Evolutionary conservation across 176 grass and related monocot genomes (phyloP), one percentile per base, ranked within the genome.

Genomic region (Eragrostis curvula): DNA sequence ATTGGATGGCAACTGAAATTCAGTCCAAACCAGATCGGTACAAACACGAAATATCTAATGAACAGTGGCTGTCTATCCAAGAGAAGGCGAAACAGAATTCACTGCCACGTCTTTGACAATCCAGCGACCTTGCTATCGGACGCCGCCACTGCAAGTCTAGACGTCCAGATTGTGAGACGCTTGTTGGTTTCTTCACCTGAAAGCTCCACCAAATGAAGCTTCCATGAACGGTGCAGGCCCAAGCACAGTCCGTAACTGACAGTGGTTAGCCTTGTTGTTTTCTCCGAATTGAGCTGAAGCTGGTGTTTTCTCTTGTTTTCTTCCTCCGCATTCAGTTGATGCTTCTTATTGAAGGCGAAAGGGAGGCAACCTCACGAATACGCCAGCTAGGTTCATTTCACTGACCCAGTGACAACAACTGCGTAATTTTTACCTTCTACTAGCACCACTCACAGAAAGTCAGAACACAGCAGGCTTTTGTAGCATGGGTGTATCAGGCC

Each of bases 271-370:
- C 58, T 52, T 77, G 12, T 44, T 68, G 29, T 42, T 52, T 57
- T 1, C 63, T 79, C 58, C 42, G 9, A 17, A 40, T 79, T 32
- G 48, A 48, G 11, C 43, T 79, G 58, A 79, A 49, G 59, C 59
- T 79, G 65, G 24, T 79, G 30, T 51, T 79, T 65, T 53, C 15
- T 17, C 17, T 51, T 51, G 12, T 17, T 51, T 15, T 51, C 32
- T 15, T 18, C 17, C 52, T 55, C 50, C 20, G 53, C n/a, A 79
- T 68, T 55, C 17, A 55, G 12, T 28, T 44, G 28, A 32, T 10
- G 53, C 74, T 85, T 79, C 66, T 86, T 32, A 47, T 14, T 59
- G 85, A 87, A 81, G 77, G 60, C 20, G 61, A 75, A 74, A 59
- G 70, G 77, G 70, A 59, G 61, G n/a, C 46, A 30, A 16, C 40